phyloP scores from a whole-genome alignment of 306 rosid species.

The Cicer yamashitae region DNA sequence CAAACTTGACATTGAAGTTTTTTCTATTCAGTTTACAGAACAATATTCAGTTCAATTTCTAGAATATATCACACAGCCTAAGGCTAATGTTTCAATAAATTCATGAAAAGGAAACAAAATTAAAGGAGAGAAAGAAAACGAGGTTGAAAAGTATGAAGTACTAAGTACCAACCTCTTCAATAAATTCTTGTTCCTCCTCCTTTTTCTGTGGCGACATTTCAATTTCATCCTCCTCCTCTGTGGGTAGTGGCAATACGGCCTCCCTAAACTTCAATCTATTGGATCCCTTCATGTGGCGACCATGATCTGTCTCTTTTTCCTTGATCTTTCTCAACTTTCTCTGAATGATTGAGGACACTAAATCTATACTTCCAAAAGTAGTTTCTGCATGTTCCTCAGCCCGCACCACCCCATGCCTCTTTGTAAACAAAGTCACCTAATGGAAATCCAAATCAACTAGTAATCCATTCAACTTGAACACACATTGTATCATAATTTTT shows the following conservation, averaged over 20 bases:
- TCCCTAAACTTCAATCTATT: conserved; percentile 75
- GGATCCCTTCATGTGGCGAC: conserved; percentile 95
- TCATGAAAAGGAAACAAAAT: background rate
- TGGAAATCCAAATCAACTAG: background rate
- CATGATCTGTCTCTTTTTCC: conserved; percentile 87
- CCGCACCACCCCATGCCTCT: conserved; percentile 88
- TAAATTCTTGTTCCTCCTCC: conserved; percentile 53
- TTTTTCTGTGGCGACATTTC: conserved; percentile 37
- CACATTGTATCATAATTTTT: no score
- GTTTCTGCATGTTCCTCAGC: conserved; percentile 92
- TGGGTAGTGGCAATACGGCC: conserved; percentile 37
- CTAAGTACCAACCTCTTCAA: conserved; percentile 64
- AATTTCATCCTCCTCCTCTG: conserved; percentile 47
- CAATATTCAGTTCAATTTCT: conserved; percentile 7
- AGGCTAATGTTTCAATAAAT: background rate
- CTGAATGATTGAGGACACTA: conserved; percentile 88
- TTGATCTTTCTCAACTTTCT: conserved; percentile 94
- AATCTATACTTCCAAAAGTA: conserved; percentile 78
- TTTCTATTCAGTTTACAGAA: conserved; percentile 2
- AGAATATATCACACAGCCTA: background rate
- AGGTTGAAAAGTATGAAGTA: background rate
- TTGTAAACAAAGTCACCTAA: conserved; percentile 81
- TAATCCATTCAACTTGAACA: background rate
- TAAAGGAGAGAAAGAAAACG: background rate
- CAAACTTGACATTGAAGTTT: conserved; percentile 2